A percentile compares a stretch with the other conserved stretches of the same genome.
phyloP scores from a whole-genome alignment of 208 protist genomes.

The Angomonas deanei region DNA sequence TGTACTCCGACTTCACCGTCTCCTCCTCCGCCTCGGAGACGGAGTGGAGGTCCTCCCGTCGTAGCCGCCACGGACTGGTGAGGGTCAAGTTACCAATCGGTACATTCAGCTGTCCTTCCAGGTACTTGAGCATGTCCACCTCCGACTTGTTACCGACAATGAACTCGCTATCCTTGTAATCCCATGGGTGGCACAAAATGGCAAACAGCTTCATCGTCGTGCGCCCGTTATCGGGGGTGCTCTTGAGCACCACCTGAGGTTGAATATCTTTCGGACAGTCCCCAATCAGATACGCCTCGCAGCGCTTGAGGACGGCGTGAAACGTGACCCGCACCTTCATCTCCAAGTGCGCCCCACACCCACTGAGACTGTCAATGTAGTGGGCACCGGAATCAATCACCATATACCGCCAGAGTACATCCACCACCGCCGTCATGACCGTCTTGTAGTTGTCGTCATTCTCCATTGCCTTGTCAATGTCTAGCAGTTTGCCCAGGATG shows the following conservation, averaged over 20 bases:
- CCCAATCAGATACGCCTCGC: conserved; percentile 22
- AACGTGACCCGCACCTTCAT: conserved; percentile 53
- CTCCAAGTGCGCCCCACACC: conserved; percentile 68
- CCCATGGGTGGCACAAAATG: conserved; percentile 81
- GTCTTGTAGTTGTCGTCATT: background rate
- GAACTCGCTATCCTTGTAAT: conserved; percentile 70
- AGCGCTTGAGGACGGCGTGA: conserved; percentile 48
- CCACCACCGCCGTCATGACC: conserved; percentile 22
- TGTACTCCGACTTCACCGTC: conserved; percentile 36
- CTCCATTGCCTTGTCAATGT: conserved; percentile 5
- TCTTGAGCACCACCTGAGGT: conserved; percentile 34
- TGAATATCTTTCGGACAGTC: conserved; percentile 22
- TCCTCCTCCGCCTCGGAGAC: conserved; percentile 23
- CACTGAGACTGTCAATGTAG: conserved; percentile 54
- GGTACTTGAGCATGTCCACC: conserved; percentile 37
- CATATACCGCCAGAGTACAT: conserved; percentile 47
- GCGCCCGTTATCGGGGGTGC: conserved; percentile 30
- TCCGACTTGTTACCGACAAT: conserved; percentile 41
- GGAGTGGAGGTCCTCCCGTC: conserved; percentile 18
- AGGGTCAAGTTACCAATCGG: conserved; percentile 38
- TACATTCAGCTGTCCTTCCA: conserved; percentile 58
- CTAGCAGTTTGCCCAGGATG: conserved; percentile 35
- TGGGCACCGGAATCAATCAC: conserved; percentile 44
- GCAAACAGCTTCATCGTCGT: conserved; percentile 57
- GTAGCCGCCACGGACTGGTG: conserved; percentile 36